Evolutionary conservation across 495 filamentous ascomycete genomes (phyloP), one percentile per base, ranked within the genome.

Genomic region (Podospora anserina): DNA sequence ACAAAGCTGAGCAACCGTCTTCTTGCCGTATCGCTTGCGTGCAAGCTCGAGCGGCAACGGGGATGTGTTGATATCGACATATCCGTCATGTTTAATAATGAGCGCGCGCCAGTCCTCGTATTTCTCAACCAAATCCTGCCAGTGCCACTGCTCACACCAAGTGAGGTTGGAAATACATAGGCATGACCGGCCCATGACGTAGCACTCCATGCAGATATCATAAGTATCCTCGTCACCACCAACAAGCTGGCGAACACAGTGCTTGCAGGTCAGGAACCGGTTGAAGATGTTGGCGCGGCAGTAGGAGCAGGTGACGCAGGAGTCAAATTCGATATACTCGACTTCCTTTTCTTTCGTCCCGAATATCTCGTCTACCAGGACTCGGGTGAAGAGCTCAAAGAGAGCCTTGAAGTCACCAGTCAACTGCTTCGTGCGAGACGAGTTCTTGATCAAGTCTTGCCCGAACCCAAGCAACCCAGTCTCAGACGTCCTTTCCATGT

Each of bases 241-340:
- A 34, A 82, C 80, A n/a, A 83, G 76, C 55, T 84, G 76, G 18
- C 83, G 80, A 32, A 90, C 83, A 75, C 95, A 98, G 53, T 85
- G 85, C 49, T 90, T 72, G 78, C 95, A 99, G 4, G 93, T 96
- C 39, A 99, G 81, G 73, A 98, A 99, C 6, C 94, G 88, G 77
- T 99, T 99, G 83, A 97, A 97, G 61, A 99, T 95, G 72, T 97
- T 97, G 66, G 92, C 92, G 19, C 95, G 85, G 77, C 95, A 99
- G 77, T 96, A 99, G 11, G 94, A 93, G 78, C 95, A 99, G 13
- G 92, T 96, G 26, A 99, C 88, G 72, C 92, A 93, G 66, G 92
- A 90, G 72, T 97, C 93, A 71, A 89, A 97, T 16, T 86, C 81
- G 18, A 94, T 75, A 67, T 84, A 90, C 72, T 97, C 90, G 16